phyloP scores from a whole-genome alignment of 2,329 filamentous ascomycete genomes.

The Myriosclerotinia scirpicola region DNA sequence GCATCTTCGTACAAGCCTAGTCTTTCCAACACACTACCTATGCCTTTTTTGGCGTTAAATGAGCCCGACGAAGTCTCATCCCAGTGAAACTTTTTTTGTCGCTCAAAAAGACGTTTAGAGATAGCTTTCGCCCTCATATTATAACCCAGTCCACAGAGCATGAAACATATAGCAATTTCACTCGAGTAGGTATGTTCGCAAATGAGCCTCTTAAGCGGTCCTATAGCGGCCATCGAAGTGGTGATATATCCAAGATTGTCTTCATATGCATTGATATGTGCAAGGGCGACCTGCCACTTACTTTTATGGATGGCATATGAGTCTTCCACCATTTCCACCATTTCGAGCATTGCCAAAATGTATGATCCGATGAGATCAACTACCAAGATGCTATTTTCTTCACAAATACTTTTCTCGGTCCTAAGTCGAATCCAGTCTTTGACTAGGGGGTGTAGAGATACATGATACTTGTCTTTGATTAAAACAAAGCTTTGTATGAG shows the following conservation, averaged over 20 bases:
- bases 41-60: not conserved
- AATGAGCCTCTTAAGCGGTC: not conserved
- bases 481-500: conserved; percentile 26
- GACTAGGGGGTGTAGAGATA: conserved; percentile 24
- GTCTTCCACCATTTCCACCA: not conserved
- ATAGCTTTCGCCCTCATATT: not conserved
- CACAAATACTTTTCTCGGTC: not conserved
- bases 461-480: not conserved
- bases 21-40: rapidly evolving
- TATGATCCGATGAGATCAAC: not conserved
- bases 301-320: not conserved
- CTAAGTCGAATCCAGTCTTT: conserved; percentile 23
- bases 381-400: not conserved
- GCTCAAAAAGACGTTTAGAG: not conserved
- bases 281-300: not conserved
- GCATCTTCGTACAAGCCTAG: not conserved
- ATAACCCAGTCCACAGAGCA: not conserved
- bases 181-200: not conserved
- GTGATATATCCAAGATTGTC: not conserved
- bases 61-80: not conserved
- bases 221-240: too few relatives aligned
- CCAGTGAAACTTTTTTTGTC: not conserved
- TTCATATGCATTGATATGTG: not conserved
- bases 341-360: not conserved
- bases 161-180: not conserved